Conservation (phyloP, 2,329 filamentous ascomycete species). For the Chalara sp. region DNA sequence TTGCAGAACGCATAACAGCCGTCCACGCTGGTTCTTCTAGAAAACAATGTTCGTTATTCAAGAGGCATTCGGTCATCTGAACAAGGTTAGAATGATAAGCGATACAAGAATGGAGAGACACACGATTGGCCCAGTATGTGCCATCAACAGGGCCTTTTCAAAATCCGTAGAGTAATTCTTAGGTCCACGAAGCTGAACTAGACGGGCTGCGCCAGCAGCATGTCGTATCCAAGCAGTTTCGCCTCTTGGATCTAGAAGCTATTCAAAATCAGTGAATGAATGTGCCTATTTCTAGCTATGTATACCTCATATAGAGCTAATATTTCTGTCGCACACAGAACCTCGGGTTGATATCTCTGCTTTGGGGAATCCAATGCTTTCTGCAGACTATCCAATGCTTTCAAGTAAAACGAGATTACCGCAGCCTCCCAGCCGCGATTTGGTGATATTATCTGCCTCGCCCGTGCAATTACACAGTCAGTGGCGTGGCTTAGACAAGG, state of each 20-base stretch:
- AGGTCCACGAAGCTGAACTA: constrained; percentile 27
- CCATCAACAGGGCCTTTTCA: constrained; percentile 30
- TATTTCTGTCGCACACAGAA: constrained; percentile 21
- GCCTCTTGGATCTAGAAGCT: constrained; percentile 28
- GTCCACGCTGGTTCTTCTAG: constrained; percentile 17
- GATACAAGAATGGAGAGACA: neutral
- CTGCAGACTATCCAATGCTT: constrained; percentile 17
- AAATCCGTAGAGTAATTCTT: constrained; percentile 27
- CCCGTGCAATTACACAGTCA: constrained; percentile 22
- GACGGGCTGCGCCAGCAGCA: constrained; percentile 24
- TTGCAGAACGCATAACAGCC: constrained; percentile 15
- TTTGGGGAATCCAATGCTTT: constrained; percentile 17
- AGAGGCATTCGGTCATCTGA: constrained; percentile 19
- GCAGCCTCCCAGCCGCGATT: constrained; percentile 9
- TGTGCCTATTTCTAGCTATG: constrained; percentile 6
- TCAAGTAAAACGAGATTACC: constrained; percentile 18
- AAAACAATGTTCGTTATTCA: constrained; percentile 18
- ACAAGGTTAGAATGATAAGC: neutral
- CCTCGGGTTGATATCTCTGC: constrained; percentile 16
- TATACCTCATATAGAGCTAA: constrained; percentile 19
- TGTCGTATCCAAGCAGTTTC: constrained; percentile 27
- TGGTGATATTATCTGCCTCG: constrained; percentile 18
- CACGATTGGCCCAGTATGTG: constrained; percentile 28
- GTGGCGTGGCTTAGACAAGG: constrained; percentile 20
- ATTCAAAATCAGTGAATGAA: constrained; percentile 7